Percentiles rank a stretch among this genome's conserved stretches.
Evolutionary conservation across 805 yeast species (phyloP).

Genomic region (Saccharomycopsis amapae): DNA sequence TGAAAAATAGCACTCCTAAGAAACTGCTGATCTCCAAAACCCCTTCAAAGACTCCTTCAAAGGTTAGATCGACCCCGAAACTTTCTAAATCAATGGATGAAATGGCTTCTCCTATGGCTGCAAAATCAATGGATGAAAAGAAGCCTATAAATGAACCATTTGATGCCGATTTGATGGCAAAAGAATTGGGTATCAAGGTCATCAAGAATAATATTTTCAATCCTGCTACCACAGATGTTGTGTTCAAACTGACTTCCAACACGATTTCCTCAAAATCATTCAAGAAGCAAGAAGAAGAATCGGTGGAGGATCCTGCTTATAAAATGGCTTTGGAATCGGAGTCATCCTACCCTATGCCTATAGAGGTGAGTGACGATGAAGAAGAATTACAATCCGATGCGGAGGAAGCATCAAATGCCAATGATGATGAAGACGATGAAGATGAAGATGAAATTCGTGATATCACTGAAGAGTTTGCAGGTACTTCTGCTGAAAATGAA

Average conservation of each 20-base stretch:
- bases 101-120: too few relatives aligned
- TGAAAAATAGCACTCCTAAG: not conserved
- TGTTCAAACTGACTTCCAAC: conserved; percentile 1
- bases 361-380: not conserved
- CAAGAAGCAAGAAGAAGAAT: not conserved
- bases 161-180: conserved; percentile 16
- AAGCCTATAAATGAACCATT: not conserved
- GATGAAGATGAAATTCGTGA: not conserved
- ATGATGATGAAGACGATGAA: conserved; percentile 8
- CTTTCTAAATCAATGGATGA: not conserved
- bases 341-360: not conserved
- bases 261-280: conserved; percentile 5
- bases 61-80: not conserved
- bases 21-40: not conserved
- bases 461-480: not conserved
- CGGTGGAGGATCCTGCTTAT: not conserved
- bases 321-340: too few relatives aligned
- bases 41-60: not conserved
- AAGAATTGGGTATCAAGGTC: conserved; percentile 16
- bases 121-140: too few relatives aligned
- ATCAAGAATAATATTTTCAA: conserved; percentile 12
- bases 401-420: not conserved
- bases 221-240: conserved; percentile 1
- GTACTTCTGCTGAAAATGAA: not conserved
- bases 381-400: too few relatives aligned